Evolutionary conservation across 306 rosid genomes (phyloP).

Genomic region (Ormosia emarginata): DNA sequence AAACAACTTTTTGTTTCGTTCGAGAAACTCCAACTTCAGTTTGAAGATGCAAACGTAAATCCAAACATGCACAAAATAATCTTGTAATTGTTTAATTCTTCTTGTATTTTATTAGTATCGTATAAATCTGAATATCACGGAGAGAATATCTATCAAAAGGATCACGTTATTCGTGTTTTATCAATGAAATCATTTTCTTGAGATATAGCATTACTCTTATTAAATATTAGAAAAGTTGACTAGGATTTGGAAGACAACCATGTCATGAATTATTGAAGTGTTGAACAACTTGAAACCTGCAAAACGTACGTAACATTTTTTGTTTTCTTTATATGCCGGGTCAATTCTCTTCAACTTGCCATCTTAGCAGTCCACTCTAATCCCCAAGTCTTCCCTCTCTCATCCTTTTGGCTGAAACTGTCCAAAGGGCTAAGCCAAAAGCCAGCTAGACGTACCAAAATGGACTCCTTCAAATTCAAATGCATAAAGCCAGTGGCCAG

Average conservation of each 20-base stretch:
- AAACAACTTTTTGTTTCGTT: too few relatives aligned
- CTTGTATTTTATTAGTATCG: too few relatives aligned
- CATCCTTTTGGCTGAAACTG: neutral
- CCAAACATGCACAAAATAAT: too few relatives aligned
- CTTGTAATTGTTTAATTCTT: too few relatives aligned
- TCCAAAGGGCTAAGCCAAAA: conserved; percentile 24
- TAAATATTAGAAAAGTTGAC: neutral
- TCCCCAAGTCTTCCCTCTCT: conserved; percentile 6
- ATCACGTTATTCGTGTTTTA: too few relatives aligned
- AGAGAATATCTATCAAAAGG: too few relatives aligned
- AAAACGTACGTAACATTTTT: conserved; percentile 11
- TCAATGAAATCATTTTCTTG: too few relatives aligned
- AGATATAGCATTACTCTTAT: too few relatives aligned
- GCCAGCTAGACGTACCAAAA: conserved; percentile 7
- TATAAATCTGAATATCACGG: too few relatives aligned
- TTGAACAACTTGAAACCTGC: neutral
- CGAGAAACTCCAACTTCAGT: too few relatives aligned
- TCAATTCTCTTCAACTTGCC: conserved; percentile 15
- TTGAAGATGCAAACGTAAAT: too few relatives aligned
- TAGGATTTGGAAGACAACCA: conserved; percentile 8
- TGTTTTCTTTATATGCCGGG: neutral
- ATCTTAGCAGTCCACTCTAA: neutral
- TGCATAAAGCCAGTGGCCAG: neutral
- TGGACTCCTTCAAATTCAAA: neutral
- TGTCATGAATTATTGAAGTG: neutral